Conservation (phyloP, 2,329 filamentous ascomycete genomes). For the Xylariaceae sp. region DNA sequence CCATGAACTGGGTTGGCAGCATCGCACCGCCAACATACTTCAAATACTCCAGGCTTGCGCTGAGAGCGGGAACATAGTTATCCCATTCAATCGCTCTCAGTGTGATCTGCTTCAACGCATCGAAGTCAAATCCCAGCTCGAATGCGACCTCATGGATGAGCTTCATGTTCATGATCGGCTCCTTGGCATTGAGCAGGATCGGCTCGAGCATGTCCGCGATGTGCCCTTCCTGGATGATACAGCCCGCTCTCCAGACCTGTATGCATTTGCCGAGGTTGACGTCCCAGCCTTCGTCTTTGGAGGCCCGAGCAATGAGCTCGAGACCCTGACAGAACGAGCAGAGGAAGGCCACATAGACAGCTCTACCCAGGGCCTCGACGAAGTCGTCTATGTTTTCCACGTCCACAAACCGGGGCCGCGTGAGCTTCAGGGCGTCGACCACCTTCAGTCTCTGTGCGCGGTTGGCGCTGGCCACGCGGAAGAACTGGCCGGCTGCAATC, state of each 20-base stretch:
- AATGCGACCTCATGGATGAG: conserved; percentile 49
- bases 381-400: conserved; percentile 46
- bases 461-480: conserved; percentile 66
- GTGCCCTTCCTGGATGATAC: conserved; percentile 70
- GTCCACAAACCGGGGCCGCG: conserved; percentile 37
- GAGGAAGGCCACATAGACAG: conserved; percentile 64
- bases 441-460: conserved; percentile 53
- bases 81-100: conserved; percentile 58
- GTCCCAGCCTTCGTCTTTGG: conserved; percentile 61
- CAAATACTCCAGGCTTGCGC: conserved; percentile 66
- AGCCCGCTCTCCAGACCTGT: conserved; percentile 69
- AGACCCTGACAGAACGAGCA: conserved; percentile 67
- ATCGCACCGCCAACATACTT: conserved; percentile 64
- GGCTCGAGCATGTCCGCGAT: conserved; percentile 62
- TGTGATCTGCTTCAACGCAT: conserved; percentile 58
- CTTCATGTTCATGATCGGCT: conserved; percentile 48
- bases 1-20: conserved; percentile 69
- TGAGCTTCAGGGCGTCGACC: conserved; percentile 47
- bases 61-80: conserved; percentile 62
- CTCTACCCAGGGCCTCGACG: conserved; percentile 60
- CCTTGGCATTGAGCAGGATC: conserved; percentile 43
- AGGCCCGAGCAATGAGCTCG: conserved; percentile 62
- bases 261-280: conserved; percentile 55
- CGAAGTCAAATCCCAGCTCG: conserved; percentile 56
- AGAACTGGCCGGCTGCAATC: conserved; percentile 62